Evolutionary conservation across 2,329 filamentous ascomycete genomes (phyloP).

Genomic region (Chrysoporthe austroafricana): DNA sequence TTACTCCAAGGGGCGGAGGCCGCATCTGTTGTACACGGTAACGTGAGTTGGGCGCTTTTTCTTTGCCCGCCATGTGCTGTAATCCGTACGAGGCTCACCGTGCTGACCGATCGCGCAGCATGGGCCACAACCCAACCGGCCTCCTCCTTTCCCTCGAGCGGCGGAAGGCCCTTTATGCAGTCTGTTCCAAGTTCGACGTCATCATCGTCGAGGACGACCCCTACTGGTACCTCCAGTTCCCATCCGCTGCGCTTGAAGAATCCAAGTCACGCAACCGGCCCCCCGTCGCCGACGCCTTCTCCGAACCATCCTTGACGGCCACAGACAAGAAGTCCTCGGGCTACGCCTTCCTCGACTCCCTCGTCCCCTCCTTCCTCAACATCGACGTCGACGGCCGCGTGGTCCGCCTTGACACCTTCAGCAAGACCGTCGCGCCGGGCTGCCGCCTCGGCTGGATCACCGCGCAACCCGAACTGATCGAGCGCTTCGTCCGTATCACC

Average conservation of each 20-base stretch:
- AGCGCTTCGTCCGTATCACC: constrained; percentile 73
- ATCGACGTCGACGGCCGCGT: constrained; percentile 87
- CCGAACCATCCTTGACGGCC: constrained; percentile 36
- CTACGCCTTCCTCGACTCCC: constrained; percentile 78
- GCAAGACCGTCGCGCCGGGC: constrained; percentile 88
- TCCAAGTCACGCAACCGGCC: constrained; percentile 51
- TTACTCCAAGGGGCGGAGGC: constrained; percentile 69
- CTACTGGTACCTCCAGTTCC: constrained; percentile 94
- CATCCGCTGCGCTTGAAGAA: constrained; percentile 63
- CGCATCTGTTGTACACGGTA: constrained; percentile 87
- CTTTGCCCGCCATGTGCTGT: neutral
- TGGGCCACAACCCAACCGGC: constrained; percentile 88
- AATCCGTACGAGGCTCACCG: neutral
- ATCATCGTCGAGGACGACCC: constrained; percentile 94
- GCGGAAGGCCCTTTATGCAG: constrained; percentile 75
- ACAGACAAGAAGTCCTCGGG: constrained; percentile 54
- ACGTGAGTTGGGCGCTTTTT: constrained; percentile 61
- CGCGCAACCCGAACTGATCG: constrained; percentile 76
- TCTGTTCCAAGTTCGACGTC: constrained; percentile 84
- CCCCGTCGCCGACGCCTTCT: constrained; percentile 35
- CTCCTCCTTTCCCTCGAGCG: constrained; percentile 74
- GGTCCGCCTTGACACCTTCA: constrained; percentile 89
- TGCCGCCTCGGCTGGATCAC: constrained; percentile 92
- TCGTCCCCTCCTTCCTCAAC: constrained; percentile 80
- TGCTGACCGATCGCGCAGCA: constrained; percentile 36